Conservation (phyloP, 352 stramenopile genomes). For the Globisporangium apiculatum region DNA sequence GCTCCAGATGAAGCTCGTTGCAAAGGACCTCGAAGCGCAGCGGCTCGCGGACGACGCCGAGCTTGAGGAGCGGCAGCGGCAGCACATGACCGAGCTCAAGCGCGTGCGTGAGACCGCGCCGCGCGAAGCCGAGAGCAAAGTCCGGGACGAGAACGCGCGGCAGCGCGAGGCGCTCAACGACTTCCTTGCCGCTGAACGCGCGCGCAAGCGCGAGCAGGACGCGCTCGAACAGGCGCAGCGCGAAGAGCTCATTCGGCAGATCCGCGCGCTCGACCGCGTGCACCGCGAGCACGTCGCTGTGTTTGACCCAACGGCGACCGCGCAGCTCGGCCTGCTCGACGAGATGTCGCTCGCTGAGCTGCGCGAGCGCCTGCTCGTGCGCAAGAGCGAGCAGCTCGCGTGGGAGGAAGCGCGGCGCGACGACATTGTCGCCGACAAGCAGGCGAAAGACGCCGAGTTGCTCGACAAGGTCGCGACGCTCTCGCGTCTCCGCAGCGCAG, state of each 20-base stretch:
- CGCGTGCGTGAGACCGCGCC: constrained; percentile 71
- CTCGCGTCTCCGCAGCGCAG: constrained; percentile 50
- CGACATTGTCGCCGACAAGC: constrained; percentile 62
- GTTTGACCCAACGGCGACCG: constrained; percentile 88
- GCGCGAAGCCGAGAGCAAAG: constrained; percentile 59
- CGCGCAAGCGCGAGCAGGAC: constrained; percentile 52
- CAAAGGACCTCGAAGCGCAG: constrained; percentile 58
- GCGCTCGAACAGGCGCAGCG: constrained; percentile 61
- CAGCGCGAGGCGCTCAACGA: constrained; percentile 60
- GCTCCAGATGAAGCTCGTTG: constrained; percentile 66
- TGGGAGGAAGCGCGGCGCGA: constrained; percentile 65
- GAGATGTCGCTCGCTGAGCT: constrained; percentile 91
- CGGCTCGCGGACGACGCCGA: constrained; percentile 49
- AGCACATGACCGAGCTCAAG: constrained; percentile 59
- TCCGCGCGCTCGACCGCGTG: constrained; percentile 73
- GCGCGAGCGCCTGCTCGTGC: constrained; percentile 73
- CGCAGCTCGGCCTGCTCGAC: constrained; percentile 81
- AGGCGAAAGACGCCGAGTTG: constrained; percentile 71
- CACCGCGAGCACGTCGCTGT: constrained; percentile 75
- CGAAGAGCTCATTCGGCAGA: constrained; percentile 83
- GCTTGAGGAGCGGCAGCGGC: constrained; percentile 43
- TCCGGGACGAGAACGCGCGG: constrained; percentile 50
- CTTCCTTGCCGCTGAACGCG: constrained; percentile 51
- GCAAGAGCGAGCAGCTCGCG: constrained; percentile 57
- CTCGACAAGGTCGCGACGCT: constrained; percentile 77